A percentile compares a stretch with the other conserved stretches of the same genome.
Evolutionary conservation across 2,329 filamentous ascomycete species (phyloP).

Genomic region (Alternaria alternata): DNA sequence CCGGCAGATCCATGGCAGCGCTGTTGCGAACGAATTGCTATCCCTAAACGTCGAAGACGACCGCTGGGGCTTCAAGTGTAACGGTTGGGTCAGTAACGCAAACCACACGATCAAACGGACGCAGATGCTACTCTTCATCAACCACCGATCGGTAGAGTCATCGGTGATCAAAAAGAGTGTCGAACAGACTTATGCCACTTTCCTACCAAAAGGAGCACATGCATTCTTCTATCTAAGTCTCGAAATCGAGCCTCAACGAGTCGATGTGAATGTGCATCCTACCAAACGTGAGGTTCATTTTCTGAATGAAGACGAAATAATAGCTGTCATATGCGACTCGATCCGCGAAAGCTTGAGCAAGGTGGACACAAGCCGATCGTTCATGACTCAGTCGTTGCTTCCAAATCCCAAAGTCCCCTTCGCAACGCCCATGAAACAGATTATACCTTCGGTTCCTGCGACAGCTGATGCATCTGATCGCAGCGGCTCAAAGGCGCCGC

Average conservation of each 20-base stretch:
- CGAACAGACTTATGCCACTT: slow-evolving; percentile 86
- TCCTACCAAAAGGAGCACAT: slow-evolving; percentile 91
- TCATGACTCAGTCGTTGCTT: slow-evolving; percentile 90
- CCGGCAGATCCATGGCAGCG: slow-evolving; percentile 84
- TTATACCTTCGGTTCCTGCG: slow-evolving; percentile 25
- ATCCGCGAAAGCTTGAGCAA: slow-evolving; percentile 80
- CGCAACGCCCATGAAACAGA: slow-evolving; percentile 52
- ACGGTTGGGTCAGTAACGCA: slow-evolving; percentile 86
- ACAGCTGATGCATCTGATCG: slow-evolving; percentile 34
- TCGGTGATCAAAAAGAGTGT: slow-evolving; percentile 85
- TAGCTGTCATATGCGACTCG: slow-evolving; percentile 81
- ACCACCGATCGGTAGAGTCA: slow-evolving; percentile 93
- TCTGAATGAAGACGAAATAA: slow-evolving; percentile 95
- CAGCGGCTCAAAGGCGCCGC: slow-evolving; percentile 41
- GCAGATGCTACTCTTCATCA: slow-evolving; percentile 90
- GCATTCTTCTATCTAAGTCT: slow-evolving; percentile 93
- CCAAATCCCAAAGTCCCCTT: slow-evolving; percentile 48
- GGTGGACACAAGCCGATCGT: slow-evolving; percentile 92
- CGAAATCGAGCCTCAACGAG: slow-evolving; percentile 87
- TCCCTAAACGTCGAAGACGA: slow-evolving; percentile 75
- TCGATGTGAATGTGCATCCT: slow-evolving; percentile 97
- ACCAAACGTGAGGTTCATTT: slow-evolving; percentile 98
- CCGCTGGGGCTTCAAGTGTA: slow-evolving; percentile 83
- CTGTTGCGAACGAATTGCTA: slow-evolving; percentile 87
- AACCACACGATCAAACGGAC: slow-evolving; percentile 96